Percentiles rank a stretch among this genome's conserved stretches.
These are phyloP conservation scores for Barnettozyma salicaria DNA, from an alignment of 805 yeast species.

Conservation along the genomic window DNA sequence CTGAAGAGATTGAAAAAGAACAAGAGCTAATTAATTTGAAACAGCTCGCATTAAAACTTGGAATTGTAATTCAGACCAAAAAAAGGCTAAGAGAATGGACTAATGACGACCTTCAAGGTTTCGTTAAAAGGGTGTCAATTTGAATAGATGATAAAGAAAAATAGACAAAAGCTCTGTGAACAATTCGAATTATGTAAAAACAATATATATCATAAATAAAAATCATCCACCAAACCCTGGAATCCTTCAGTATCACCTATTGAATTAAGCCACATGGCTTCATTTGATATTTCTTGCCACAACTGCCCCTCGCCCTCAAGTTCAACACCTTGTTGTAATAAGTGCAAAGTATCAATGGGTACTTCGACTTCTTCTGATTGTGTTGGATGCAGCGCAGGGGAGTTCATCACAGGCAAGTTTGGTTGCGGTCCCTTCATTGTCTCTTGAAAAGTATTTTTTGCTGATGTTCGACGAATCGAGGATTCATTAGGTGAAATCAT, in stretches of 20 bases:
- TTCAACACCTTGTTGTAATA: slow-evolving; percentile 24
- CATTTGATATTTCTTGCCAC: slow-evolving; percentile 75
- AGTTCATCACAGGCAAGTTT: slow-evolving; percentile 1
- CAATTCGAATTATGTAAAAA: neutral
- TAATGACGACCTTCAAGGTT: slow-evolving; percentile 38
- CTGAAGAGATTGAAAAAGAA: slow-evolving; percentile 8
- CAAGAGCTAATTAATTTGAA: slow-evolving; percentile 38
- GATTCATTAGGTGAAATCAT: slow-evolving; percentile 14
- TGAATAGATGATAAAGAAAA: too few relatives aligned
- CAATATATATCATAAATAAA: slow-evolving; percentile 1
- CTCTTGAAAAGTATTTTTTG: neutral
- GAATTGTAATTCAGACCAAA: slow-evolving; percentile 35
- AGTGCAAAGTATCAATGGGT: slow-evolving; percentile 27
- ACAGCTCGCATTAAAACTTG: slow-evolving; percentile 41
- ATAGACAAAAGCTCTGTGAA: neutral
- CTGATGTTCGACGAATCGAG: slow-evolving; percentile 13
- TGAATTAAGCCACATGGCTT: slow-evolving; percentile 57
- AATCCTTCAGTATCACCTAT: slow-evolving; percentile 43
- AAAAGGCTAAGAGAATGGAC: slow-evolving; percentile 64
- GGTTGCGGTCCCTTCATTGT: slow-evolving; percentile 15
- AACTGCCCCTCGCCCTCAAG: slow-evolving; percentile 44
- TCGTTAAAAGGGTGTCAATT: slow-evolving; percentile 4
- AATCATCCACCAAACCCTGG: slow-evolving; percentile 24
- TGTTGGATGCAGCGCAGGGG: slow-evolving; percentile 20
- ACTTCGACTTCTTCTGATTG: slow-evolving; percentile 17